These are phyloP conservation scores for Polygonum maritimum DNA, from an alignment of 148 eudicot genomes.

Conservation along the genomic window DNA sequence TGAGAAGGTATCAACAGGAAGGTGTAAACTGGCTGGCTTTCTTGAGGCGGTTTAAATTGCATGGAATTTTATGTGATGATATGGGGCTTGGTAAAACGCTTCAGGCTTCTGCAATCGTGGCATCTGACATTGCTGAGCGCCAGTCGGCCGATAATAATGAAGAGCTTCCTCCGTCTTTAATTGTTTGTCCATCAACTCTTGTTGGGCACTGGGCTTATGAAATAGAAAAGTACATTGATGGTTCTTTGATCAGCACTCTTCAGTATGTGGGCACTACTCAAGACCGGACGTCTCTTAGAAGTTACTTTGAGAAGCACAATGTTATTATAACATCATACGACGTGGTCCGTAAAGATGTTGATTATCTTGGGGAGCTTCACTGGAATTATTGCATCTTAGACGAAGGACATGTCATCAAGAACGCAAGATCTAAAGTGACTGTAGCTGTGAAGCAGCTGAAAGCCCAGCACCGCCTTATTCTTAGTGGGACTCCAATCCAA, in stretches of 20 bases:
- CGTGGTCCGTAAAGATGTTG: constrained; percentile 92
- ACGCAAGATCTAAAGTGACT: constrained; percentile 82
- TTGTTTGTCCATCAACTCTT: constrained; percentile 95
- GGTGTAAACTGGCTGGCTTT: constrained; percentile 99
- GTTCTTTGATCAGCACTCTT: constrained; percentile 63
- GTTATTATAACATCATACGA: constrained; percentile 91
- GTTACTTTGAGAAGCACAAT: constrained; percentile 54
- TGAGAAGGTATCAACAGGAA: constrained; percentile 97
- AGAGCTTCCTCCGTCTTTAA: constrained; percentile 55
- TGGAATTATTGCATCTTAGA: constrained; percentile 97
- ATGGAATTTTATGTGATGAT: constrained; percentile 98
- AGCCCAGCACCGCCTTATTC: constrained; percentile 90
- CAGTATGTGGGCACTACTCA: constrained; percentile 87
- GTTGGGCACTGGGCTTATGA: constrained; percentile 99
- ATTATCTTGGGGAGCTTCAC: constrained; percentile 54
- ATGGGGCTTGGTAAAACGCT: constrained; percentile 99
- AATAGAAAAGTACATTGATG: constrained; percentile 92
- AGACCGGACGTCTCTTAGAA: constrained; percentile 63
- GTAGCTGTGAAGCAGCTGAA: constrained; percentile 92
- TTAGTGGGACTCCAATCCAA: constrained; percentile 99
- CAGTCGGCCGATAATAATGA: constrained; percentile 27
- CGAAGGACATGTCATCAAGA: constrained; percentile 94
- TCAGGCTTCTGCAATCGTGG: constrained; percentile 96
- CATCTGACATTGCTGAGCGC: constrained; percentile 86
- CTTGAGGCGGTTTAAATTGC: constrained; percentile 88